phyloP scores from a whole-genome alignment of 768 basidiomycete species.

The Candolleomyces aberdarensis region DNA sequence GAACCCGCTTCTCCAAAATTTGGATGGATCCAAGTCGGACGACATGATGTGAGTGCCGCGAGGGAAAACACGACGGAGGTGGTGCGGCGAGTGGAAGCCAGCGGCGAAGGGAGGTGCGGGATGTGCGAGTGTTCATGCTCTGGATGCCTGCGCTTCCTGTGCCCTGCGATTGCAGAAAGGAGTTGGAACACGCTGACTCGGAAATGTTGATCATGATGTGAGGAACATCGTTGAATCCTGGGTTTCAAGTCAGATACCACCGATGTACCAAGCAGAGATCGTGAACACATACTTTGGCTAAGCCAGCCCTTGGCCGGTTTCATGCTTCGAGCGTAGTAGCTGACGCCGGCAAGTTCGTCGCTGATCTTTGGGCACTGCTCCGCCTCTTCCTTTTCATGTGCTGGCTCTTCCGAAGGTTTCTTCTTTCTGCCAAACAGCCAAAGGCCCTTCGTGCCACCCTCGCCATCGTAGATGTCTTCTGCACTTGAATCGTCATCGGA shows the following conservation, averaged over 20 bases:
- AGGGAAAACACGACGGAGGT: slow-evolving; percentile 58
- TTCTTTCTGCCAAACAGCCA: slow-evolving; percentile 9
- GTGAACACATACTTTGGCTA: slow-evolving; percentile 26
- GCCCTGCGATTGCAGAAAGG: slow-evolving; percentile 4
- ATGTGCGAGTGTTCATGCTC: slow-evolving; percentile 2
- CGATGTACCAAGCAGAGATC: background rate
- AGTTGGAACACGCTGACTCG: slow-evolving; percentile 45
- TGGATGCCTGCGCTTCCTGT: background rate
- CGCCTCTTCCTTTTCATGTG: slow-evolving; percentile 13
- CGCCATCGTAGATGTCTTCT: slow-evolving; percentile 1
- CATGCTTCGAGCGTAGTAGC: slow-evolving; percentile 61
- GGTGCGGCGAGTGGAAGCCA: slow-evolving; percentile 34
- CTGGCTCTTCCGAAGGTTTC: background rate
- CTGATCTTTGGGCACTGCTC: slow-evolving; percentile 34
- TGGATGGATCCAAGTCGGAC: slow-evolving; percentile 49
- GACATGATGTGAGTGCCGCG: slow-evolving; percentile 54
- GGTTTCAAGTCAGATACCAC: background rate
- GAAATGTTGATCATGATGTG: slow-evolving; percentile 62
- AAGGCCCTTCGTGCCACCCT: background rate
- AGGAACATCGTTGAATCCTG: slow-evolving; percentile 39
- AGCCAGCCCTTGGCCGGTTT: slow-evolving; percentile 57
- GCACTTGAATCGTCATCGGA: background rate
- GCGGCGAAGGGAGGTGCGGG: slow-evolving; percentile 26
- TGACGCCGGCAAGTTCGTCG: slow-evolving; percentile 50
- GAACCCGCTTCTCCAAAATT: slow-evolving; percentile 55